A percentile compares a stretch with the other conserved stretches of the same genome.
phyloP scores from a whole-genome alignment of 2,329 filamentous ascomycete species.

The Cryphonectria japonica region DNA sequence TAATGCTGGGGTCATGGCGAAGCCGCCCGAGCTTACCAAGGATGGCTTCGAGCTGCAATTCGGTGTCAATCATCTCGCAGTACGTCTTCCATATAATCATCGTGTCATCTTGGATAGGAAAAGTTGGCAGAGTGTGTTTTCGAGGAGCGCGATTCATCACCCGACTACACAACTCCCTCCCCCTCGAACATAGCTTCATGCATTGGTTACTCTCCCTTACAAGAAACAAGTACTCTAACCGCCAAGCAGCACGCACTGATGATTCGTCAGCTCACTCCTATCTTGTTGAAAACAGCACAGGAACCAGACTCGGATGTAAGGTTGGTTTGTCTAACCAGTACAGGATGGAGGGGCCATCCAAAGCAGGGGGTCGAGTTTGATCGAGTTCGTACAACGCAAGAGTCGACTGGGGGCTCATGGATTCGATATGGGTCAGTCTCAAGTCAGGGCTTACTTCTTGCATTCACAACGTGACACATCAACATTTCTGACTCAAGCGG shows the following conservation, averaged over 20 bases:
- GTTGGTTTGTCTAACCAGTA: slow-evolving; percentile 34
- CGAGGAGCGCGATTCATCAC: not conserved
- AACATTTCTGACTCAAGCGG: slow-evolving; percentile 24
- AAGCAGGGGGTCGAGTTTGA: slow-evolving; percentile 34
- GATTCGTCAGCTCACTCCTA: slow-evolving; percentile 39
- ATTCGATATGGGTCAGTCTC: slow-evolving; percentile 35
- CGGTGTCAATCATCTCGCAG: slow-evolving; percentile 44
- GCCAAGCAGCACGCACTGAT: slow-evolving; percentile 42
- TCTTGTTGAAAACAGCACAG: slow-evolving; percentile 34
- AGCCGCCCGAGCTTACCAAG: slow-evolving; percentile 39
- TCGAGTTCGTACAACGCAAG: slow-evolving; percentile 33
- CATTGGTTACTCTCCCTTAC: not conserved
- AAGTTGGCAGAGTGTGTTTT: not conserved
- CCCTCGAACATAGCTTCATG: not conserved
- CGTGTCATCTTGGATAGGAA: not conserved
- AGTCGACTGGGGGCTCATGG: slow-evolving; percentile 31
- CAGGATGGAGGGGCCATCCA: slow-evolving; percentile 32
- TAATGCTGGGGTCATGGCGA: slow-evolving; percentile 40
- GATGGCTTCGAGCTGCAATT: slow-evolving; percentile 45
- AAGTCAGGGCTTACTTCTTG: no score
- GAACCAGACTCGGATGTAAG: slow-evolving; percentile 34
- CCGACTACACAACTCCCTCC: not conserved
- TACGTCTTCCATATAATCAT: not conserved
- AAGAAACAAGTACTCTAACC: not conserved
- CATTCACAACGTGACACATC: not conserved